Evolutionary conservation across 2,329 filamentous ascomycete genomes (phyloP), one percentile per base, ranked within the genome.

Genomic region (Aspergillus sp.): DNA sequence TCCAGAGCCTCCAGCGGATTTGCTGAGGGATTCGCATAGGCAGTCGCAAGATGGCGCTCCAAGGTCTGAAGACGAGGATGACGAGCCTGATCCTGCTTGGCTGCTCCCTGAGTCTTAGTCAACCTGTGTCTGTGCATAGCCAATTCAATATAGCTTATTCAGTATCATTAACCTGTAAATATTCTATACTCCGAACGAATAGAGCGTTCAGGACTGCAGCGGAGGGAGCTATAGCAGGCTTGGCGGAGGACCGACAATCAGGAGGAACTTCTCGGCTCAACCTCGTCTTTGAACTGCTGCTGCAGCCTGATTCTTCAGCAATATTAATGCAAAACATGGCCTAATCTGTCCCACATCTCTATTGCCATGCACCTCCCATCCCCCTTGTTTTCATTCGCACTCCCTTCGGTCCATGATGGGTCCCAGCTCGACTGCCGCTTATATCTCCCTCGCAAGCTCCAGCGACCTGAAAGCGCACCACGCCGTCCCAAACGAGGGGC

Each of bases 391-490:
- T 74, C 72, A 48, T 83, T 95, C 54, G 81, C 78, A 14, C 77
- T 96, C 35, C 88, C 88, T 19, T 94, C 86, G 36, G 62, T 94
- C 32, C 74, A 93, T 58, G 88, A 95, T 58, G 74, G 79, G 37
- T 74, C 71, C 8, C 64, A 70, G 8, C 75, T 98, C 35, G 75
- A 88, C 46, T 93, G 86, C 53, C 82, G 89, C 36, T 63, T 96
- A 38, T 93, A 91, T 58, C 80, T 91, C 47, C 80, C 82, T 46
- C 61, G 24, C 8, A 35, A 41, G 39, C 26, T 39, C 25, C 19
- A 41, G 50, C 37, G 44, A 50, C 34, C 26, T 38, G 38, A 51
- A 36, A 28, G 35, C 37, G 20, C 34, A 32, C 14, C 33, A n/a
- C 19, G 4, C 5, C 64, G 57, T 58, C 51, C 38, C 29, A 64